phyloP scores from a whole-genome alignment of 73 alveolate species.

The Blepharisma japonicum region DNA sequence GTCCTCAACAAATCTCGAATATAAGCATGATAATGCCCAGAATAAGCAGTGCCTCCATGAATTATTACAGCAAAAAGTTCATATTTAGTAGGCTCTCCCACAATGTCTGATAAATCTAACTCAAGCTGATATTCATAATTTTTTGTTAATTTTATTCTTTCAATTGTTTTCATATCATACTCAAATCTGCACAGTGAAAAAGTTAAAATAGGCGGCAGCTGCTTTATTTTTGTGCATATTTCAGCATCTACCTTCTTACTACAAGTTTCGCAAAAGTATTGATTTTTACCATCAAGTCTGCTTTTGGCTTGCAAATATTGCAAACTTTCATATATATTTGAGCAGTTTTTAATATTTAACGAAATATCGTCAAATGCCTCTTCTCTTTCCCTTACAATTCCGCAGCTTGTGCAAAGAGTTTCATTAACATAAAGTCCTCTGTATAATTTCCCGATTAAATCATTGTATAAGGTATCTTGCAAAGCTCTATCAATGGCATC shows the following conservation, averaged over 20 bases:
- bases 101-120: constrained; percentile 71
- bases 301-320: constrained; percentile 62
- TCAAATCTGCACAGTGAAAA: constrained; percentile 88
- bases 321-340: constrained; percentile 75
- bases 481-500: constrained; percentile 80
- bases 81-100: constrained; percentile 69
- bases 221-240: constrained; percentile 77
- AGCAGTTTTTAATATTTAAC: constrained; percentile 72
- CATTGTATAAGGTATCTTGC: constrained; percentile 76
- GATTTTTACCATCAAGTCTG: constrained; percentile 72
- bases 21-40: constrained; percentile 97
- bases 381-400: constrained; percentile 62
- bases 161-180: constrained; percentile 80
- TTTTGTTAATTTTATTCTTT: constrained; percentile 85
- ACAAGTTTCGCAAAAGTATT: constrained; percentile 84
- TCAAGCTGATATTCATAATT: constrained; percentile 93
- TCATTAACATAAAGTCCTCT: constrained; percentile 69
- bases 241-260: constrained; percentile 75
- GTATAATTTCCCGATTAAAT: constrained; percentile 59
- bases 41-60: constrained; percentile 95
- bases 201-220: constrained; percentile 87
- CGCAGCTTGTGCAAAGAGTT: constrained; percentile 79
- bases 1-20: constrained; percentile 90
- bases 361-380: constrained; percentile 83
- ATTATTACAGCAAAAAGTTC: constrained; percentile 91